A percentile compares a stretch with the other conserved stretches of the same genome.
These are phyloP conservation scores for Sanghuangporus baumii DNA, from an alignment of 1,284 basidiomycete species.

Conservation along the genomic window DNA sequence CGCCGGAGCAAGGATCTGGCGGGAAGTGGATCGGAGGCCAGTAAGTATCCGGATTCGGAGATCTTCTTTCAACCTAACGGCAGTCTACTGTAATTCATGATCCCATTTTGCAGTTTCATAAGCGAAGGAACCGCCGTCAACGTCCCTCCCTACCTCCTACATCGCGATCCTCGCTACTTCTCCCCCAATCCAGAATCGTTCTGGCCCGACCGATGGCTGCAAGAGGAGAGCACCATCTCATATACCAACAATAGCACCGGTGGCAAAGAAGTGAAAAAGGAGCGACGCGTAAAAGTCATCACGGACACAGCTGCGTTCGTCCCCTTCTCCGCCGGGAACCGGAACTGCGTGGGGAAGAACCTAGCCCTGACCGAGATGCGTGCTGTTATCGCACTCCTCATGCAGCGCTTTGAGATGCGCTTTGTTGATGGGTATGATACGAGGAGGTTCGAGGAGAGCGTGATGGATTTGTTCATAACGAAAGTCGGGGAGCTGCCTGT, in stretches of 20 bases:
- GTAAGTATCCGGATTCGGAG: not conserved
- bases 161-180: conserved; percentile 36
- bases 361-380: conserved; percentile 30
- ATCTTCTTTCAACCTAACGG: not conserved
- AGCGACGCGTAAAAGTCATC: not conserved
- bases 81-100: not conserved
- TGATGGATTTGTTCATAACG: conserved; percentile 8
- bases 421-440: conserved; percentile 10
- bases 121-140: conserved; percentile 44
- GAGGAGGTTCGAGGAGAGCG: not conserved
- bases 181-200: conserved; percentile 33
- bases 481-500: conserved; percentile 9
- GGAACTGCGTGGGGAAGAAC: conserved; percentile 30
- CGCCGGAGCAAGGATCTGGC: conserved; percentile 14
- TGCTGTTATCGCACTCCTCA: conserved; percentile 25
- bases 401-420: conserved; percentile 26
- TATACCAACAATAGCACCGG: too few species aligned
- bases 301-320: conserved; percentile 34
- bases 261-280: not conserved
- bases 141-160: conserved; percentile 43
- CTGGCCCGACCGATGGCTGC: conserved; percentile 39
- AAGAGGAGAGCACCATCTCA: not conserved
- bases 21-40: conserved; percentile 13
- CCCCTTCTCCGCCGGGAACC: conserved; percentile 31
- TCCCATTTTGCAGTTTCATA: conserved; percentile 32